A percentile compares a stretch with the other conserved stretches of the same genome.
These are phyloP conservation scores for Knoxdaviesia proteae DNA, from an alignment of 2,329 filamentous ascomycete genomes.

Conservation along the genomic window DNA sequence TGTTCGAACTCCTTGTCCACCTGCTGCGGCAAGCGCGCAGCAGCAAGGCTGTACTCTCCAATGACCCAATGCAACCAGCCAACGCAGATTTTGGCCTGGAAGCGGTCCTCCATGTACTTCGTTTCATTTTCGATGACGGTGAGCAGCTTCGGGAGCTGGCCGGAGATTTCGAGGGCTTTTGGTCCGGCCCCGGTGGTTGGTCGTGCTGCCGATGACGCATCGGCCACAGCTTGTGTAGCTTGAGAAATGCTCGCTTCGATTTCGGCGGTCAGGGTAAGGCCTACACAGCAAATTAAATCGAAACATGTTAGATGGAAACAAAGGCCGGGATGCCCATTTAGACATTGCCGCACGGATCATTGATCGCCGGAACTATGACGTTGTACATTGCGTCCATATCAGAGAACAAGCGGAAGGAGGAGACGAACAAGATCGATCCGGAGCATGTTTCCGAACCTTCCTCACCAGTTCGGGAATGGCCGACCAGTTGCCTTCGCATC, in stretches of 20 bases:
- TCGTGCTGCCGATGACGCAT: slow-evolving; percentile 16
- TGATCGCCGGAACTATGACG: too few species aligned
- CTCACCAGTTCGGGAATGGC: slow-evolving; percentile 73
- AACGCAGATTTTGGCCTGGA: slow-evolving; percentile 66
- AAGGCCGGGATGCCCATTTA: slow-evolving; percentile 5
- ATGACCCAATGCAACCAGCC: slow-evolving; percentile 71
- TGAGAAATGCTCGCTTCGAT: slow-evolving; percentile 45
- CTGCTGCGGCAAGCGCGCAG: slow-evolving; percentile 40
- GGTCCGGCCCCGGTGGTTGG: slow-evolving; percentile 17
- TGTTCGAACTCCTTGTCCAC: slow-evolving; percentile 33
- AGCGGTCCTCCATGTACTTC: slow-evolving; percentile 32
- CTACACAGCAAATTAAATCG: slow-evolving; percentile 18
- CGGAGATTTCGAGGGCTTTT: slow-evolving; percentile 23
- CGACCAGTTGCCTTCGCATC: slow-evolving; percentile 75
- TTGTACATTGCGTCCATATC: not conserved
- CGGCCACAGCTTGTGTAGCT: slow-evolving; percentile 20
- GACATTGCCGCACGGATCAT: slow-evolving; percentile 4
- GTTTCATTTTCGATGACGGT: slow-evolving; percentile 37
- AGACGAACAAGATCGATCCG: slow-evolving; percentile 57
- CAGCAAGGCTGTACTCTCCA: slow-evolving; percentile 44
- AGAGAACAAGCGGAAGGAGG: slow-evolving; percentile 4
- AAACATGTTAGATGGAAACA: slow-evolving; percentile 4
- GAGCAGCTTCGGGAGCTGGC: slow-evolving; percentile 27
- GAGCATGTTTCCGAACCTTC: slow-evolving; percentile 88
- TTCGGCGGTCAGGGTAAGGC: slow-evolving; percentile 48